These are phyloP conservation scores for Linnemannia zychae DNA, from an alignment of 192 early-diverging fungal species.

Conservation along the genomic window DNA sequence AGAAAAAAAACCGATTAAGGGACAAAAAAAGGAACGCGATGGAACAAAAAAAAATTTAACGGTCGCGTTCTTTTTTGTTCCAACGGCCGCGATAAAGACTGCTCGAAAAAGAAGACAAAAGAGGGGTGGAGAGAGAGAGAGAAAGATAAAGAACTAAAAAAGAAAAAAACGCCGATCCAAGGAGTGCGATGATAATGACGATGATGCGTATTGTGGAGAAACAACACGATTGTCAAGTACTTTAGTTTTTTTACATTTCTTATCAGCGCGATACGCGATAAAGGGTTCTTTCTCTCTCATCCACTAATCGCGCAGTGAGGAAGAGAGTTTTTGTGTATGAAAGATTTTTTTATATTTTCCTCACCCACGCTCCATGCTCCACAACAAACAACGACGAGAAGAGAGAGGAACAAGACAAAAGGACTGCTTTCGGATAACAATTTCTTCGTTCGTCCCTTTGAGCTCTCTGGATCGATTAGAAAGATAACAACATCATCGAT, in stretches of 20 bases:
- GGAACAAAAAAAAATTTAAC: neutral
- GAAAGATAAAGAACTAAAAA: neutral
- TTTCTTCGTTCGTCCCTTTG: neutral
- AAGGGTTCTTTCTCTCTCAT: neutral
- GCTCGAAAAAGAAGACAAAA: neutral
- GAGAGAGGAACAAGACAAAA: neutral
- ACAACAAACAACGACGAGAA: neutral
- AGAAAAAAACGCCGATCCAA: neutral
- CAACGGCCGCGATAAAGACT: neutral
- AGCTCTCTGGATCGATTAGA: neutral
- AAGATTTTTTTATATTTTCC: neutral
- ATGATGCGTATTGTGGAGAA: neutral
- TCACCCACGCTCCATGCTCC: neutral
- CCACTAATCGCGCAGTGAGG: neutral
- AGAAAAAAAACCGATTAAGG: neutral
- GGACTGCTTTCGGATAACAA: neutral
- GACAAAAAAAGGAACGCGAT: neutral
- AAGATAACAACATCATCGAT: no score
- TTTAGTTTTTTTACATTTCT: neutral
- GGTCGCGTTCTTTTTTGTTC: neutral
- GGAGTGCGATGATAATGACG: neutral
- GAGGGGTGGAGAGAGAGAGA: neutral
- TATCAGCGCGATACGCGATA: constrained; percentile 9
- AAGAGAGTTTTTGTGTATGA: neutral
- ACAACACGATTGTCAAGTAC: neutral